Base-by-base conservation (phyloP, 2,329 filamentous ascomycete genomes). In the Blastomyces emzantsi region DNA sequence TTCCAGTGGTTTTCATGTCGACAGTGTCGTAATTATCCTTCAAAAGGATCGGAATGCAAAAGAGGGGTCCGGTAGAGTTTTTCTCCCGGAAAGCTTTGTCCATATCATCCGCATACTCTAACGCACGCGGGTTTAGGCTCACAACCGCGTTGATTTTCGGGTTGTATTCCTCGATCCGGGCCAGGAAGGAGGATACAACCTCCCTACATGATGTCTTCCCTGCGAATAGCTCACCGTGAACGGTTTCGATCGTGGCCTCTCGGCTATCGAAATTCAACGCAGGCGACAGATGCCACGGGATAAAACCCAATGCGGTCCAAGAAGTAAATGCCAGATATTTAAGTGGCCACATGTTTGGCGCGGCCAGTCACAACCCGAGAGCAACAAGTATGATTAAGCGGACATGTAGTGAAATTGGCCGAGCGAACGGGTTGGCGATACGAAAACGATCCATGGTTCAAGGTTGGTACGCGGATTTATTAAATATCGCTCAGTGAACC, bases 1-100 rank as follows among this genome's bases (percentile, higher is more conserved):
- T 83, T 0, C 81, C 85, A 0, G 84, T 87, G 0, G 85, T 88
- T 54, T 80, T 80, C 73, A 85, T 80, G 25, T 80, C 78, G 0
- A 71, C 67, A 0, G 83, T 83, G 63, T 86, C 81, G 69, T 81
- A 86, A 69, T 87, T 88, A 73, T 88, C 86, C 71, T 88, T 88
- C 6, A 88, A 73, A 4, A 88, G 69, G 15, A 87, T 72, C 0
- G 86, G 85, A 22, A 88, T 77, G 69, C 85, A 86, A 70, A 87
- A 85, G 1, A 88, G 75, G 0, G 78, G 70, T 0, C 79, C 81
- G 0, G 79, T 80, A 30, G 76, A 74, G 69, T 85, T 83, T 2
- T 80, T 80, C 2, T 17, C 33, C 43, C 33, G 57, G 0, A 64
- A 13, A 33, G 55, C 54, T 17, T 45, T 13, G 68, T 87, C 85